A percentile compares a stretch with the other conserved stretches of the same genome.
phyloP scores from a whole-genome alignment of 2,329 filamentous ascomycete species.

The Penicillium fuscoglaucum region DNA sequence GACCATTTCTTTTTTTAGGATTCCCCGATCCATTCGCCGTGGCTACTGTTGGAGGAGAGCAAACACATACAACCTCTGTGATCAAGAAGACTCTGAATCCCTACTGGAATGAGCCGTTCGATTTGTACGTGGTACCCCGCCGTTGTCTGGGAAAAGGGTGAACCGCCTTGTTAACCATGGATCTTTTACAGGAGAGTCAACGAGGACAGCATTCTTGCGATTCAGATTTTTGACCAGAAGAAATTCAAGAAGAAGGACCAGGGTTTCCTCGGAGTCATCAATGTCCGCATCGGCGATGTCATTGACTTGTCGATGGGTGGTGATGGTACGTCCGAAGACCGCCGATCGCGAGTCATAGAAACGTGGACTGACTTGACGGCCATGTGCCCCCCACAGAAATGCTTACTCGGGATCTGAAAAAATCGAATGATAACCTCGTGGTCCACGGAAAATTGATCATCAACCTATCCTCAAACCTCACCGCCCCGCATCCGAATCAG shows the following conservation, averaged over 20 bases:
- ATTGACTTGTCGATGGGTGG: slow-evolving; percentile 86
- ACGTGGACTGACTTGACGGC: slow-evolving; percentile 19
- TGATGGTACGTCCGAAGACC: slow-evolving; percentile 67
- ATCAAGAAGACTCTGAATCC: slow-evolving; percentile 97
- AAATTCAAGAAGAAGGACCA: slow-evolving; percentile 99
- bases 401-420: slow-evolving; percentile 95
- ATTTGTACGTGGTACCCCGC: slow-evolving; percentile 68
- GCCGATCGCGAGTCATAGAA: slow-evolving; percentile 5
- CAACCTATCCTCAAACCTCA: slow-evolving; percentile 89
- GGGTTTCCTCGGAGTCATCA: slow-evolving; percentile 96
- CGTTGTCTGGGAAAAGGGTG: neutral
- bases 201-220: slow-evolving; percentile 93
- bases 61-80: slow-evolving; percentile 96
- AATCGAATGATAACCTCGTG: slow-evolving; percentile 95
- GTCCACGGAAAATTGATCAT: slow-evolving; percentile 98
- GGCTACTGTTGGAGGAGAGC: slow-evolving; percentile 93
- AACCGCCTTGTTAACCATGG: slow-evolving; percentile 14
- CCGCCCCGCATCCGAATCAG: slow-evolving; percentile 62
- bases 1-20: slow-evolving; percentile 54
- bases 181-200: slow-evolving; percentile 68
- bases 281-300: slow-evolving; percentile 90
- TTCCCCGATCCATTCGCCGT: slow-evolving; percentile 98
- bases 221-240: slow-evolving; percentile 99
- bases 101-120: slow-evolving; percentile 99
- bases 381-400: slow-evolving; percentile 63